Base-by-base conservation (phyloP, 1,284 basidiomycete genomes). In the Ganoderma lucidum region DNA sequence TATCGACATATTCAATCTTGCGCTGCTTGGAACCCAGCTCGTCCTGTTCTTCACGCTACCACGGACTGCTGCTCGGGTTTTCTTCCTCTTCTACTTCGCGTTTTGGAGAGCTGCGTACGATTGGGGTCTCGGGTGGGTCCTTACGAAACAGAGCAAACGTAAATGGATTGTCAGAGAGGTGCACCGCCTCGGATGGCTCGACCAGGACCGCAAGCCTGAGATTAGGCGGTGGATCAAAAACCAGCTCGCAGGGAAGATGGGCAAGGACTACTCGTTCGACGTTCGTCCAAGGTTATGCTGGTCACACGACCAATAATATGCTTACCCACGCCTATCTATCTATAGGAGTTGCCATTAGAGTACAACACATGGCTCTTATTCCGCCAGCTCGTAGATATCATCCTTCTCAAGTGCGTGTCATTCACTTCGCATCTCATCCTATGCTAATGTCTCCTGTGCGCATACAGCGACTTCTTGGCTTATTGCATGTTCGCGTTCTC, bases 401-500 rank as follows among this genome's bases (percentile, higher is more conserved):
- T 99, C 76, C 86, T 99, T 45, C 88, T 99, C 75, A 99, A 99
- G 94, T 96, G 72, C 70, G 89, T 86, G 14, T 4, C 56, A 70
- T 69, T n/a, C 61, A 32, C 63, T 70, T 17, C n/a, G 28, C 51
- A n/a, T 56, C 28, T 53, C 15, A 39, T 35, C 35, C 30, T n/a
- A 35, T 32, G 19, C 42, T 35, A 32, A 42, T 3, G 2, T 53
- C 9, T 23, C 23, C 12, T 51, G 14, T 62, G 28, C 10, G 61
- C 28, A 53, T 35, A 48, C 74, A 96, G 95, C 80, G 96, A 98
- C 80, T 99, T 99, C 79, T 80, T 97, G 69, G 93, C 97, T 0
- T 99, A 99, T 80, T 95, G 93, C 81, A 90, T 98, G 85, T 99
- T 99, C 79, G 96, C 97, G 0, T 97, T 96, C 84, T 88, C 95